Evolutionary conservation across 2,329 filamentous ascomycete species (phyloP), one percentile per base, ranked within the genome.

Genomic region (Pseudocercospora fijiensis): DNA sequence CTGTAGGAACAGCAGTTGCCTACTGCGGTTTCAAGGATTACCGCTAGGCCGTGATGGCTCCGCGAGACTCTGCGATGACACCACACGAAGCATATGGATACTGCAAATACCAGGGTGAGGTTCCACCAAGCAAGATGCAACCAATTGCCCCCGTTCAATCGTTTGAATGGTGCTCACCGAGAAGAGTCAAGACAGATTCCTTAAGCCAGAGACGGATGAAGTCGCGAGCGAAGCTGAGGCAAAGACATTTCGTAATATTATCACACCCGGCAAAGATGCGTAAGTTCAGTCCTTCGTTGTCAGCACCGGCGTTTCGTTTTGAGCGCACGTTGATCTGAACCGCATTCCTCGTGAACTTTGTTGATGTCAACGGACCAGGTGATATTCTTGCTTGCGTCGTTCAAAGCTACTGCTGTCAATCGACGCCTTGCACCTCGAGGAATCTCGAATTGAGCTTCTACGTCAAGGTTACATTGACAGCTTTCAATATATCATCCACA

Each of bases 401-500:
- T 26, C 10, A 6, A 49, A 11, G 11, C 11, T 10, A 49, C 13
- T 22, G 24, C 20, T 49, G 10, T 6, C 18, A 10, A 49, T 26
- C 45, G 20, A 18, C 45, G 8, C 6, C 18, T 49, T 49, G 45
- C 11, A 22, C 13, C 33, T n/a, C 33, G 13, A 37, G 16, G 33
- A n/a, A 37, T 37, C 33, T 41, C 9, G 16, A 8, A 6, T 41
- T 41, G 16, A n/a, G 16, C 37, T 8, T 18, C 37, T 41, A 41
- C 16, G 49, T 26, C 20, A 28, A 53, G n/a, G 20, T 24, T 28
- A 65, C 58, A 45, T 64, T 61, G 10, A 74, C 72, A 28, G 76
- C 77, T 60, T 78, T 82, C 62, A 94, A 76, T 22, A 91, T 89
- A 67, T 90, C 87, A 24, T 88, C 84, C 1, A 89, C 80, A 7